phyloP scores from a whole-genome alignment of 208 protist species.

The Leishmania gerbilli region DNA sequence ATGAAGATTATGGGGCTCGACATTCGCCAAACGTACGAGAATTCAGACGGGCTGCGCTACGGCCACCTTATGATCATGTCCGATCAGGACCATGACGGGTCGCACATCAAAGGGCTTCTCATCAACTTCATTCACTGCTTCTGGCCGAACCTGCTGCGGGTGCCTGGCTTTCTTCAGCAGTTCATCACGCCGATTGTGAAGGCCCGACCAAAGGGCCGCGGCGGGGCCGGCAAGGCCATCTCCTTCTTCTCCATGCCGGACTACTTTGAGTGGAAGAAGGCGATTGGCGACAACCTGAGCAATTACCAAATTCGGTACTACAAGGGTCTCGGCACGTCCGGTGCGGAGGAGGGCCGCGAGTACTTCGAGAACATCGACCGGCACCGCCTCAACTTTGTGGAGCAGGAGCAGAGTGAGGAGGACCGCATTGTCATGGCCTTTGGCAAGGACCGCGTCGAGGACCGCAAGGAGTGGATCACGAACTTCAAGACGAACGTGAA shows the following conservation, averaged over 20 bases:
- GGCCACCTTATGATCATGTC: conserved; percentile 99
- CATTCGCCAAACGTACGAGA: conserved; percentile 91
- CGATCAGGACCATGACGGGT: conserved; percentile 99
- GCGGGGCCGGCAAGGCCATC: conserved; percentile 55
- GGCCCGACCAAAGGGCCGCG: conserved; percentile 86
- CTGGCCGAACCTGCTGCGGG: conserved; percentile 98
- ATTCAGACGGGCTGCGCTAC: conserved; percentile 96
- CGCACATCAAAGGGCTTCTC: conserved; percentile 99
- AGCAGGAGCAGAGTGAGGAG: conserved; percentile 79
- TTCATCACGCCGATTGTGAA: conserved; percentile 99
- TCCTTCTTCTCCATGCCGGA: conserved; percentile 99
- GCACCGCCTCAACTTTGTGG: conserved; percentile 98
- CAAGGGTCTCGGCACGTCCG: conserved; percentile 99
- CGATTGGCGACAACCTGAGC: conserved; percentile 57
- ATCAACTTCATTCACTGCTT: conserved; percentile 99
- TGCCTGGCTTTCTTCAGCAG: conserved; percentile 98
- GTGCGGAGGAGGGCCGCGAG: conserved; percentile 97
- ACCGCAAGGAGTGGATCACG: conserved; percentile 99
- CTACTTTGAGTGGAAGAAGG: conserved; percentile 97
- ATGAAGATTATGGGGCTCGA: conserved; percentile 97
- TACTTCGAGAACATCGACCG: conserved; percentile 99
- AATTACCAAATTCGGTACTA: conserved; percentile 99
- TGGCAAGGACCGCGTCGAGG: conserved; percentile 96
- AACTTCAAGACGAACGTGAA: conserved; percentile 88
- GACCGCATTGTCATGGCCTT: conserved; percentile 99